These are phyloP conservation scores for Salix arbutifolia DNA, from an alignment of 345 rosid genomes.

Conservation along the genomic window DNA sequence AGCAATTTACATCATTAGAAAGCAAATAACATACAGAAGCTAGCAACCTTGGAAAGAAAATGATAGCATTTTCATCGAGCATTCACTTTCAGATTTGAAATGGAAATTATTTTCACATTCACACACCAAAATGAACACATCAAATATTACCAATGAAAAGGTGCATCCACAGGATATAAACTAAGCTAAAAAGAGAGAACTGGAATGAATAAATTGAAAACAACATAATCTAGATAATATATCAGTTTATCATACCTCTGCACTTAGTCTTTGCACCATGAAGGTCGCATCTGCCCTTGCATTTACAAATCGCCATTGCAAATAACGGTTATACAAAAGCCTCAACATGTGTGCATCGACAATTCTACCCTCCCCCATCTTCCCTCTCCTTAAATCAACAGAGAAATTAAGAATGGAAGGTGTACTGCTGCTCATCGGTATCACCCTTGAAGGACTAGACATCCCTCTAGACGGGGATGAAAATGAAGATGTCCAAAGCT, in stretches of 20 bases:
- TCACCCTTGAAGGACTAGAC: slow-evolving; percentile 68
- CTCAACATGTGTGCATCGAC: slow-evolving; percentile 76
- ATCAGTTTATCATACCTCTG: slow-evolving; percentile 54
- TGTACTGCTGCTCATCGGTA: slow-evolving; percentile 36
- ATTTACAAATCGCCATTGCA: slow-evolving; percentile 87
- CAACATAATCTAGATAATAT: neutral
- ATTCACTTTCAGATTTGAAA: neutral
- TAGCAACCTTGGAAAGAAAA: neutral
- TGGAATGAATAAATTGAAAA: slow-evolving; percentile 1
- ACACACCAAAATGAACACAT: neutral
- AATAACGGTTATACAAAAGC: slow-evolving; percentile 70
- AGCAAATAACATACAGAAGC: neutral
- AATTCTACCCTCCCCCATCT: slow-evolving; percentile 69
- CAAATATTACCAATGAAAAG: neutral
- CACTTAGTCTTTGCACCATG: slow-evolving; percentile 55
- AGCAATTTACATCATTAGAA: neutral
- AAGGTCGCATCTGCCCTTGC: slow-evolving; percentile 71
- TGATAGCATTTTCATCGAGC: neutral
- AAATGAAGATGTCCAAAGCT: slow-evolving; percentile 58
- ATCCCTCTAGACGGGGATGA: slow-evolving; percentile 56
- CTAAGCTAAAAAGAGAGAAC: neutral
- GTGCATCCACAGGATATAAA: neutral
- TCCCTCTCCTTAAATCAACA: slow-evolving; percentile 81
- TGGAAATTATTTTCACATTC: neutral
- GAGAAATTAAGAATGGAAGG: slow-evolving; percentile 88